Evolutionary conservation across 2,329 filamentous ascomycete genomes (phyloP), one percentile per base, ranked within the genome.

Genomic region (Colletotrichum spaethianum): DNA sequence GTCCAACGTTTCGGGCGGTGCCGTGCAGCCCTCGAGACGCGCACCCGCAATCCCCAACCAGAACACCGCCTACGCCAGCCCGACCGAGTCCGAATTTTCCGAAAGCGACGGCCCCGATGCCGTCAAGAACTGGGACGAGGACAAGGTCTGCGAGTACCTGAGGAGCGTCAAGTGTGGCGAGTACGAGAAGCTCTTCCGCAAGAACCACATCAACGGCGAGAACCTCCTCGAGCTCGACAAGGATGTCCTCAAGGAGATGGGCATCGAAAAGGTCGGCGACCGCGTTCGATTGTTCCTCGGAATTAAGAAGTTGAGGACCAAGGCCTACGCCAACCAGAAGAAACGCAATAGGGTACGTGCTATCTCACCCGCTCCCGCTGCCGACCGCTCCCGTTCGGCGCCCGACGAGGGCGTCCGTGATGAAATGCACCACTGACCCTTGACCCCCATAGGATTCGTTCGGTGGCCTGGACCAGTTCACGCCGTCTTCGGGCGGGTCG

Each of bases 171-270:
- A 97, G 79, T 98, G 95, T 80, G 92, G 93, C 76, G 95, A 98
- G 80, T 98, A 99, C 83, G 95, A 98, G 80, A 92, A 93, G 78
- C 83, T 98, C 33, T 98, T 98, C 83, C 84, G 93, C 83, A 92
- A 92, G 80, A 98, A 99, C 82, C 94, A 98, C 82, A 98, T 99
- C 86, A 99, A 96, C 80, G 96, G 96, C 78, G 95, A 98, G 84
- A 98, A 97, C 80, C 87, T 99, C 55, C 88, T 99, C 76, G 96
- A 99, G 83, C 96, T 98, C 88, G 96, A 99, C 83, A 97, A 98
- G 86, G 93, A 95, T 67, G 94, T 97, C 50, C 88, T 99, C 74
- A 97, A 98, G 82, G 96, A 99, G 82, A 97, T 99, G 91, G 96
- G 96, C 53, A 96, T 99, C 77, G 97, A 98, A 77, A 99, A 98